phyloP scores from a whole-genome alignment of 495 filamentous ascomycete genomes.

The Hyaloscypha finlandica region DNA sequence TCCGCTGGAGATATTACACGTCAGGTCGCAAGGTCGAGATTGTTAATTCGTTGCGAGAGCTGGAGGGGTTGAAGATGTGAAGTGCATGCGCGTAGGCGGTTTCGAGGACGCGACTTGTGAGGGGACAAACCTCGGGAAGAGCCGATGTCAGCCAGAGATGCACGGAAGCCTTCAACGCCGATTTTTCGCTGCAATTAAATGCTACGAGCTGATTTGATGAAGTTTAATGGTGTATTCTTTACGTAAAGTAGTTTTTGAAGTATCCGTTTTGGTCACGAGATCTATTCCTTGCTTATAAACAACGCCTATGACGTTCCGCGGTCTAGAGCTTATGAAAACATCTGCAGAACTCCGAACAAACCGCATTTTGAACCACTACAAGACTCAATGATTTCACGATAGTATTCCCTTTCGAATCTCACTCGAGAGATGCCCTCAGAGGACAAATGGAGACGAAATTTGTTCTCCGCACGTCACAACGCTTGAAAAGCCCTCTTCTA shows the following conservation, averaged over 20 bases:
- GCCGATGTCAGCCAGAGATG: not conserved
- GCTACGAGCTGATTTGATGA: not conserved
- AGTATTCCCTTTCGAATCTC: constrained; percentile 1
- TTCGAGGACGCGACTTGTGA: constrained; percentile 20
- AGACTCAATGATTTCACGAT: constrained; percentile 24
- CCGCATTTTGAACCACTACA: not conserved
- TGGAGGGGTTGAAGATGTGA: constrained; percentile 7
- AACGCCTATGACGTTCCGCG: constrained; percentile 29
- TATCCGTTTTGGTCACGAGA: constrained; percentile 15
- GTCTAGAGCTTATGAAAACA: not conserved
- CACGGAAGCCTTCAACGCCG: not conserved
- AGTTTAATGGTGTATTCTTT: not conserved
- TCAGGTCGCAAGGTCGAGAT: constrained; percentile 8
- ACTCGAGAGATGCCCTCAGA: constrained; percentile 4
- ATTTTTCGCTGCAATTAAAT: not conserved
- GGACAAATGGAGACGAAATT: constrained; percentile 30
- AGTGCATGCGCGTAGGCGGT: constrained; percentile 21
- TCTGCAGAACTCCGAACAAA: not conserved
- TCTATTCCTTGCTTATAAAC: constrained; percentile 15
- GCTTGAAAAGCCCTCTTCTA: constrained; percentile 24
- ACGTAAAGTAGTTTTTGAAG: not conserved
- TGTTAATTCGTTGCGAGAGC: not conserved
- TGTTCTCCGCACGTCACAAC: constrained; percentile 24
- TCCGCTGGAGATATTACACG: not conserved
- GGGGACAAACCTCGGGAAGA: constrained; percentile 9